phyloP scores from a whole-genome alignment of 208 protist genomes.

The Leptomonas pyrrhocoris region DNA sequence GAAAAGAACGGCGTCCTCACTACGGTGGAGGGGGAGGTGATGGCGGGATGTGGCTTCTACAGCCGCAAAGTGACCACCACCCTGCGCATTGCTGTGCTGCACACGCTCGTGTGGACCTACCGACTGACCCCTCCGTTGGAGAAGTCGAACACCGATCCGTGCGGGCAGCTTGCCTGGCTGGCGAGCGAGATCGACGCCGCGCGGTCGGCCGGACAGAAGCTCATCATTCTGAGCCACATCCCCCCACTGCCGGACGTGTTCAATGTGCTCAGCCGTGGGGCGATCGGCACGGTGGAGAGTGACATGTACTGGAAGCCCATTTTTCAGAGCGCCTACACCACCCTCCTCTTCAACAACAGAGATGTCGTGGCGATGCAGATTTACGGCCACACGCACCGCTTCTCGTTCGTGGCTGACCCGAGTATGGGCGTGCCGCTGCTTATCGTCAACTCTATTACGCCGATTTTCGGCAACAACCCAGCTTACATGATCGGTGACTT shows the following conservation, averaged over 20 bases:
- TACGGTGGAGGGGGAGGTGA: slow-evolving; percentile 23
- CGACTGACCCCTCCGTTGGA: slow-evolving; percentile 40
- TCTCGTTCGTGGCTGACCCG: slow-evolving; percentile 44
- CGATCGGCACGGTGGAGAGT: slow-evolving; percentile 30
- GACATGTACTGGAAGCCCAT: slow-evolving; percentile 78
- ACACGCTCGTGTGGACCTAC: slow-evolving; percentile 77
- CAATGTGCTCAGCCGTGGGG: slow-evolving; percentile 34
- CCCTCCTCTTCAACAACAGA: slow-evolving; percentile 45
- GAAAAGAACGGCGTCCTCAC: slow-evolving; percentile 35
- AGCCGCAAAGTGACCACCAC: slow-evolving; percentile 25
- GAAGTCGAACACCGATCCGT: slow-evolving; percentile 66
- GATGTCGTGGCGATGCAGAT: slow-evolving; percentile 60
- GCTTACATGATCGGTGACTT: slow-evolving; percentile 69
- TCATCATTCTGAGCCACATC: slow-evolving; percentile 81
- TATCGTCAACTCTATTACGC: slow-evolving; percentile 61
- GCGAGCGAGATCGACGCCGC: slow-evolving; percentile 42
- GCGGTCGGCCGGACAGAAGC: slow-evolving; percentile 43
- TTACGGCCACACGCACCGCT: slow-evolving; percentile 83
- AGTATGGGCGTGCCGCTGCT: slow-evolving; percentile 32
- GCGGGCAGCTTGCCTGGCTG: slow-evolving; percentile 75
- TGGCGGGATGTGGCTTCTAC: slow-evolving; percentile 71
- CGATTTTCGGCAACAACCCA: slow-evolving; percentile 65
- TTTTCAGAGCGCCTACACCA: slow-evolving; percentile 60
- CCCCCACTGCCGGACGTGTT: slow-evolving; percentile 65
- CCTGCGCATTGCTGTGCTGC: slow-evolving; percentile 54